Base-by-base conservation (phyloP, 257 asterid species). In the Solanum habrochaites region DNA sequence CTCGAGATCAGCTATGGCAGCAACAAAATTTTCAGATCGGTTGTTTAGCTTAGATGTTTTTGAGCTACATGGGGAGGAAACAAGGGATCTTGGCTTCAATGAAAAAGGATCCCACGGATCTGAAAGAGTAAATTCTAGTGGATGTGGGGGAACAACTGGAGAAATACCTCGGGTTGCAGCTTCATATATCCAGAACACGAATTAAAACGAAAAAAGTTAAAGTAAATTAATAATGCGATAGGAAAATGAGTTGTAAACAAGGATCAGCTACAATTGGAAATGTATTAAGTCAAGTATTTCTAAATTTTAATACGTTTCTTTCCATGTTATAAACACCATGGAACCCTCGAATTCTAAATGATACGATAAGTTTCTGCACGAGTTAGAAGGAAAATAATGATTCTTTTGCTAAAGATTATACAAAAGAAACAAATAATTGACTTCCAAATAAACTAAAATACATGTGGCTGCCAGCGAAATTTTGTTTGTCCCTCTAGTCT, bases 261-360 rank as follows among this genome's bases (percentile, higher is more conserved):
- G 32, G 32, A 31, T 31, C 32, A 31, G 32, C 32, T 31, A 31
- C 32, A 31, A 31, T 31, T 31, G 32, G 32, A 31, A 31, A 31
- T 31, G 32, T 31, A 31, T 37, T 42, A 43, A 11, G 56, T 35
- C 39, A 35, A 21, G 56, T 74, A 23, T 31, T 78, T 67, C 49
- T 71, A 45, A 89, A 45, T 87, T 86, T 62, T 31, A 43, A 45
- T 90, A 95, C 99, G 98, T 92, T 97, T 18, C 91, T 90, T 89
- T 95, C 98, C 92, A 97, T 87, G 89, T 97, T 95, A 91, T 97
- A 97, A 71, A 97, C 98, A n/a, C 98, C 97, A 86, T 94, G 98
- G 90, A 87, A 91, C 13, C 98, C 98, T 14, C 98, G 94, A 98
- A 97, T 95, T 89, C 95, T 98, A 85, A 97, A 97, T 47, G 99